These are phyloP conservation scores for Nematocida sp. DNA, from an alignment of 371 early-diverging fungal species.

Conservation along the genomic window DNA sequence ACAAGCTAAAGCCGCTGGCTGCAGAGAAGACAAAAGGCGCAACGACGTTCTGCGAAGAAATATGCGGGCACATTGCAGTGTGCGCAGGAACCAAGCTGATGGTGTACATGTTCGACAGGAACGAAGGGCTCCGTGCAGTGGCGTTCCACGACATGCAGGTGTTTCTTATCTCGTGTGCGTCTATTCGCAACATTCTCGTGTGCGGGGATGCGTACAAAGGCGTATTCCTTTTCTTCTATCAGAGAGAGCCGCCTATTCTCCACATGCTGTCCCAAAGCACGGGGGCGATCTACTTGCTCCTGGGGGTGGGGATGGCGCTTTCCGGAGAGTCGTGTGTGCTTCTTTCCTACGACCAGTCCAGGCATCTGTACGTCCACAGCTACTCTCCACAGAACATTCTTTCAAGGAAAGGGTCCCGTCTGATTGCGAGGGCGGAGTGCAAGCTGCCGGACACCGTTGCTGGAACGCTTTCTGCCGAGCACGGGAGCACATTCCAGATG, in stretches of 20 bases:
- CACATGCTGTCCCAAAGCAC: conserved; percentile 66
- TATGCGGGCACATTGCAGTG: conserved; percentile 77
- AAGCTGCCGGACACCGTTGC: conserved; percentile 24
- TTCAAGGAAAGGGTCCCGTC: conserved; percentile 53
- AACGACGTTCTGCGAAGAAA: conserved; percentile 75
- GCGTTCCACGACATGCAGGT: conserved; percentile 88
- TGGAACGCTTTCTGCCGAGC: conserved; percentile 2
- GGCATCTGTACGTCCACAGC: conserved; percentile 52
- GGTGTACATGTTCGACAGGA: conserved; percentile 78
- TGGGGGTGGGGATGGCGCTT: conserved; percentile 9
- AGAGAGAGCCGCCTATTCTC: conserved; percentile 82
- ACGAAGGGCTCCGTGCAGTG: conserved; percentile 76
- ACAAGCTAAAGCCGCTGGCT: conserved; percentile 75
- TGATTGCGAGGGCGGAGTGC: conserved; percentile 56
- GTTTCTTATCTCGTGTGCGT: conserved; percentile 73
- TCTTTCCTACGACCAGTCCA: conserved; percentile 6
- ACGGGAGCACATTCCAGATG: background rate
- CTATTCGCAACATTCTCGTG: conserved; percentile 79
- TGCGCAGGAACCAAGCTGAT: conserved; percentile 82
- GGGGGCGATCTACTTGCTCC: conserved; percentile 3
- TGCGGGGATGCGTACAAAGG: conserved; percentile 83
- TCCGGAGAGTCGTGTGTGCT: conserved; percentile 5
- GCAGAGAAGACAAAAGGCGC: conserved; percentile 82
- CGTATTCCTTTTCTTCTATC: conserved; percentile 82
- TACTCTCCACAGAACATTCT: conserved; percentile 60